These are phyloP conservation scores for Prunus mume DNA, from an alignment of 306 rosid genomes.

Conservation along the genomic window DNA sequence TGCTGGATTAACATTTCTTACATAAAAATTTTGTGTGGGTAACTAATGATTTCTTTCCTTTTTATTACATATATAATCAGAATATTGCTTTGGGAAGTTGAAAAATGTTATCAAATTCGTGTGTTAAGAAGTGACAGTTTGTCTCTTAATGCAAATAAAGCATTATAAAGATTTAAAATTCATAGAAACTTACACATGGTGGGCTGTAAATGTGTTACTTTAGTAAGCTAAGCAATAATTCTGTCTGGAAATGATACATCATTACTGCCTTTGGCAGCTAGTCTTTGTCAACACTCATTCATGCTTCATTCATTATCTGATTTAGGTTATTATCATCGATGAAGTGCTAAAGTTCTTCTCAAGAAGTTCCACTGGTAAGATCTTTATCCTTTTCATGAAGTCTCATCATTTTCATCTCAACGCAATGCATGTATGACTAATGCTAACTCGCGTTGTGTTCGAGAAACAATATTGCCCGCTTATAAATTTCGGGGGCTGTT, in stretches of 20 bases:
- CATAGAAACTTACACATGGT: background rate
- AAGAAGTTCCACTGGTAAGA: conserved; percentile 63
- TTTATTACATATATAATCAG: background rate
- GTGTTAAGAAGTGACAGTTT: background rate
- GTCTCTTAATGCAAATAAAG: background rate
- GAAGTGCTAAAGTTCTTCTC: conserved; percentile 92
- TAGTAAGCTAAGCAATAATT: no score
- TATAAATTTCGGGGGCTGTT: conserved; percentile 15
- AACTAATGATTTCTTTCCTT: background rate
- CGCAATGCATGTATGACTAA: background rate
- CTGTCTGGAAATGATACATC: background rate
- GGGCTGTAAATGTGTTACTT: no score
- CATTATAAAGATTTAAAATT: background rate
- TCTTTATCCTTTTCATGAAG: conserved; percentile 16
- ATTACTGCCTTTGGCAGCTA: background rate
- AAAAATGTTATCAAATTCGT: background rate
- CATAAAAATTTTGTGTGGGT: no score
- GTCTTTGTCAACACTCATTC: background rate
- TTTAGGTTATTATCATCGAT: conserved; percentile 83
- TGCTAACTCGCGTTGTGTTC: background rate
- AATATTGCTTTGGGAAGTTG: background rate
- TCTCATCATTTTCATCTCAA: conserved; percentile 18
- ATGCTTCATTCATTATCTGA: conserved; percentile 10
- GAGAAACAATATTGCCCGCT: background rate
- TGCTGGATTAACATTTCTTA: no score